A percentile compares a stretch with the other conserved stretches of the same genome.
Conservation (phyloP, 2,329 filamentous ascomycete species). For the Daldinia sp. region DNA sequence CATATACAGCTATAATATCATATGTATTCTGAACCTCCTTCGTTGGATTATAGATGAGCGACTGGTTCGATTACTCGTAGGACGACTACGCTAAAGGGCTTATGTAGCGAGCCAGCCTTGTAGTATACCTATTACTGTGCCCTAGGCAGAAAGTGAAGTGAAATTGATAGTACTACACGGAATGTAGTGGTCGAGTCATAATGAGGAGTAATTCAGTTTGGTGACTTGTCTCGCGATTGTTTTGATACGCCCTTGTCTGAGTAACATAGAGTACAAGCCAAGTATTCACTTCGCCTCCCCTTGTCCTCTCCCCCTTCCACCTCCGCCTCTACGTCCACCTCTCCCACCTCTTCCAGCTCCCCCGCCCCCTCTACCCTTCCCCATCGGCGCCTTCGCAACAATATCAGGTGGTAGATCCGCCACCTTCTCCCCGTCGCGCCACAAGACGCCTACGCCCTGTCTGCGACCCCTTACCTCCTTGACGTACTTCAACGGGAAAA, state of each 20-base stretch:
- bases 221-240: neutral
- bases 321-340: slow-evolving; percentile 36
- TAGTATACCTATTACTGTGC: too few species aligned
- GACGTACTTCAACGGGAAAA: slow-evolving; percentile 74
- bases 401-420: slow-evolving; percentile 71
- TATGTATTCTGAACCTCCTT: too few species aligned
- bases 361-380: slow-evolving; percentile 56
- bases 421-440: slow-evolving; percentile 73
- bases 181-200: neutral
- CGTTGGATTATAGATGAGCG: too few species aligned
- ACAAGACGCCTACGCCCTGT: slow-evolving; percentile 69
- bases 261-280: too few species aligned
- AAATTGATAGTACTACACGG: neutral
- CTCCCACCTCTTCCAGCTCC: slow-evolving; percentile 41
- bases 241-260: neutral
- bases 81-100: too few species aligned
- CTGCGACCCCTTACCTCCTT: slow-evolving; percentile 72
- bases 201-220: neutral
- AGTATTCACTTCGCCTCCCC: neutral
- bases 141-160: too few species aligned
- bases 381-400: slow-evolving; percentile 56
- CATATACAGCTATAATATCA: neutral
- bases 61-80: too few species aligned
- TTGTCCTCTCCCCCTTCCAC: slow-evolving; percentile 37
- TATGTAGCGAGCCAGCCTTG: too few species aligned